Base-by-base conservation (phyloP, 1,284 basidiomycete genomes). In the Moniliella sp. region DNA sequence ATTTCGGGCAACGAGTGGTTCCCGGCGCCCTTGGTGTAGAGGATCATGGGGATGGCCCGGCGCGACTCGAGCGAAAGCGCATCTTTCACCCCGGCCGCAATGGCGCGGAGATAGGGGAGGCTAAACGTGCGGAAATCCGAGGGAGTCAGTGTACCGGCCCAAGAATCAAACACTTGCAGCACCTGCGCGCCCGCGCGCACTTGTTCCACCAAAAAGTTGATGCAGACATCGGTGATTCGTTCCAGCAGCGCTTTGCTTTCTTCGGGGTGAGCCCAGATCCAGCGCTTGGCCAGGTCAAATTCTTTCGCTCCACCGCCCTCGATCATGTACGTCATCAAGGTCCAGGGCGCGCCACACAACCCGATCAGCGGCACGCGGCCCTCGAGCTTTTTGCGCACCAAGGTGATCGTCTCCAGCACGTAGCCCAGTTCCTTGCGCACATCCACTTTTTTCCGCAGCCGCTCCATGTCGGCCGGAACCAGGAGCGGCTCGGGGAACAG, bases 311-410 rank as follows among this genome's bases (percentile, higher is more conserved):
- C 56, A 19, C 56, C 56, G 12, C 56, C 56, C 25, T 59, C 56
- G 15, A 59, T 48, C 56, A 59, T 59, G 37, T 59, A 59, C 11
- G 56, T 54, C 56, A 59, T 59, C 25, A 59, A 38, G 13, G 56
- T 59, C 56, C 56, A 59, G 1, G 56, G 56, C 13, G 54, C 50
- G 18, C 56, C 56, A 31, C n/a, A n/a, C 40, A 59, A 59, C 14
- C 56, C 56, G 27, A 59, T 59, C 32, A 59, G 40, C n/a, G 56
- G 56, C 29, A 59, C 54, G 30, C 48, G 40, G 15, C 56, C 56
- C 18, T 46, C 52, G 29, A 59, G 44, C 39, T 54, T 48, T 27
- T 39, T 39, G 11, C 50, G 40, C 2, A 54, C 57, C 28, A 55
- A 36, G 18, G 29, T 33, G 40, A 59, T 56, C 4, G 56, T 54